phyloP scores from a whole-genome alignment of 1,139 yeast species.

The Zygoascus meyerae region DNA sequence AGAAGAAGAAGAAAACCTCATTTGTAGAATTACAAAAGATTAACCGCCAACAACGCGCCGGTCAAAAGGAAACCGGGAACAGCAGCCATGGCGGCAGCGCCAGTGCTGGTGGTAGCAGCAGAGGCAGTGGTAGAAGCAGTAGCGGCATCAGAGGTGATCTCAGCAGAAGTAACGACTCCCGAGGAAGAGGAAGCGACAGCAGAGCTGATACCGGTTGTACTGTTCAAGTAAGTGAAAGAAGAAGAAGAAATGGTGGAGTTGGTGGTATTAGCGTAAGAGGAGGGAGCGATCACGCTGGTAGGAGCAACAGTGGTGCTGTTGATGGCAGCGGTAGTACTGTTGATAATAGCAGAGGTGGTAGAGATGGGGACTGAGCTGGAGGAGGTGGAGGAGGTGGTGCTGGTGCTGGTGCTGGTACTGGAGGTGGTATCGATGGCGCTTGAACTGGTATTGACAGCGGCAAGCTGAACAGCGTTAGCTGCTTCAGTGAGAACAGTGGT shows the following conservation, averaged over 20 bases:
- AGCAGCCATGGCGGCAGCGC: conserved; percentile 7
- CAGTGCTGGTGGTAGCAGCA: conserved; percentile 8
- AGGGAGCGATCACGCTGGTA: conserved; percentile 4
- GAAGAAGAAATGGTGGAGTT: conserved; percentile 1
- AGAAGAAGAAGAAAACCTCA: background rate
- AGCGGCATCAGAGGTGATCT: conserved; percentile 7
- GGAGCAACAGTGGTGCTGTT: conserved; percentile 10
- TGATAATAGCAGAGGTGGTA: conserved; percentile 7
- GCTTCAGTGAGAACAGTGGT: conserved; percentile 17
- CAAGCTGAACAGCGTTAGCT: conserved; percentile 15
- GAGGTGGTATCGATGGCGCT: conserved; percentile 11
- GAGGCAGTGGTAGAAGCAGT: conserved; percentile 9
- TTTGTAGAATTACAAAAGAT: conserved; percentile 8
- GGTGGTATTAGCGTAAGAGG: background rate
- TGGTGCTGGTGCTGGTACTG: conserved; percentile 11
- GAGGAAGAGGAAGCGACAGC: conserved; percentile 6
- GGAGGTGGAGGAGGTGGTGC: conserved; percentile 12
- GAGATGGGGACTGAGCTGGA: conserved; percentile 11
- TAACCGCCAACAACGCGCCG: conserved; percentile 12
- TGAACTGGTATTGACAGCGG: conserved; percentile 11
- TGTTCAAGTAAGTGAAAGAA: background rate
- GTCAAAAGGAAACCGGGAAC: conserved; percentile 12
- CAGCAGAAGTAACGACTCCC: background rate
- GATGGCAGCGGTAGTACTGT: conserved; percentile 12
- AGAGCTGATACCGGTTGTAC: conserved; percentile 1